Evolutionary conservation across 2,329 filamentous ascomycete species (phyloP), one percentile per base, ranked within the genome.

Genomic region (Fusarium nodosum): DNA sequence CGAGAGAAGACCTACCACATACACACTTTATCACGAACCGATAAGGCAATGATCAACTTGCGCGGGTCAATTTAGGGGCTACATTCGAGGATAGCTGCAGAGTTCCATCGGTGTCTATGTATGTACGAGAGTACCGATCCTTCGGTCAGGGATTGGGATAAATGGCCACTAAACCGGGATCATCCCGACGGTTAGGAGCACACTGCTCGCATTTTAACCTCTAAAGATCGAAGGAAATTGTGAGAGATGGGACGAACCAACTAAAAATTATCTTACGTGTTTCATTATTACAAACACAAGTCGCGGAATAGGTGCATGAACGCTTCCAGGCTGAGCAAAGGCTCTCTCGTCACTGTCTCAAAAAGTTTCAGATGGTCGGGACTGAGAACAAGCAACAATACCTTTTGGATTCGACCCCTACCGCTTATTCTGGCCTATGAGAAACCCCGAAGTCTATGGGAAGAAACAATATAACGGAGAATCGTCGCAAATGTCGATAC

Each of bases 31-130:
- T 47, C 60, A 38, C 36, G 46, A 65, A 53, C 63, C 53, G 66
- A 72, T 64, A 54, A 30, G 63, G 72, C 33, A 74, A 69, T 74
- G 72, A 73, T 74, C 70, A 48, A 47, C 70, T 52, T 36, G 46
- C 48, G 46, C 55, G 60, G 59, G 60, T 72, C 60, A 69, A 54
- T 60, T 63, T 52, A 64, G 68, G 54, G 60, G 60, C 41, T 68
- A 42, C 64, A 67, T 41, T 55, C 59, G 60, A 45, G 56, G 61
- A 68, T 46, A 63, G 64, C 56, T 71, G 62, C 67, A 67, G 63
- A 62, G 65, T 72, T 56, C 64, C 67, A 72, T 74, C 69, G 71
- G 72, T 59, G 60, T 66, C 47, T 44, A 54, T 65, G 16, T 38
- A 51, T 39, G 44, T 46, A 46, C n/a, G 56, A 72, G 63, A 65